Evolutionary conservation across 2,329 filamentous ascomycete genomes (phyloP).

Genomic region (Cercospora brassicicola): DNA sequence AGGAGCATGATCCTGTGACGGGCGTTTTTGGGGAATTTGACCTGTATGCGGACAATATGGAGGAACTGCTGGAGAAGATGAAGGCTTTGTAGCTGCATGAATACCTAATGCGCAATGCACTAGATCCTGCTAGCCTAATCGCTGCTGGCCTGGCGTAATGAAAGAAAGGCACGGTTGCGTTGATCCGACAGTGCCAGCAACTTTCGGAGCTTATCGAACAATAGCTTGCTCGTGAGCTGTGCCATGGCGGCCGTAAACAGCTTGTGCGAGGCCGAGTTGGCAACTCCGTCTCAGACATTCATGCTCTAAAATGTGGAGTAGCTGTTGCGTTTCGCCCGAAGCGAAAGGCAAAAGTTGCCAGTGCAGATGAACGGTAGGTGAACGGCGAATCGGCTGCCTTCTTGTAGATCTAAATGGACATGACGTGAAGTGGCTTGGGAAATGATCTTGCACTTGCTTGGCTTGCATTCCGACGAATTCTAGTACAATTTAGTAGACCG

Average conservation of each 20-base stretch:
- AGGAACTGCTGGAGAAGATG: conserved; percentile 35
- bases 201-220: not conserved
- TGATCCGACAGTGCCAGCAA: not conserved
- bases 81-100: conserved; percentile 17
- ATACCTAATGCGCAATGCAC: too few relatives aligned
- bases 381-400: not conserved
- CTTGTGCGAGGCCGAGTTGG: not conserved
- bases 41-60: conserved; percentile 33
- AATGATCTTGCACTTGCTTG: not conserved
- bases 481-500: conserved; percentile 7
- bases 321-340: not conserved
- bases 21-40: conserved; percentile 37
- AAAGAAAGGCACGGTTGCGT: not conserved
- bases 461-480: not conserved
- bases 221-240: not conserved
- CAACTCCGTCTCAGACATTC: not conserved
- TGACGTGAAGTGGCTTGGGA: not conserved
- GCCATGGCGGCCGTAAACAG: not conserved
- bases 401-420: not conserved
- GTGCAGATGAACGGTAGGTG: not conserved
- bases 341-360: not conserved
- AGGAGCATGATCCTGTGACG: conserved; percentile 36
- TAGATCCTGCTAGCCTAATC: too few relatives aligned
- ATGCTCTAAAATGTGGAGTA: not conserved
- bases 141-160: not conserved